Conservation (phyloP, 1,139 yeast genomes). For the Yamadazyma triangularis region DNA sequence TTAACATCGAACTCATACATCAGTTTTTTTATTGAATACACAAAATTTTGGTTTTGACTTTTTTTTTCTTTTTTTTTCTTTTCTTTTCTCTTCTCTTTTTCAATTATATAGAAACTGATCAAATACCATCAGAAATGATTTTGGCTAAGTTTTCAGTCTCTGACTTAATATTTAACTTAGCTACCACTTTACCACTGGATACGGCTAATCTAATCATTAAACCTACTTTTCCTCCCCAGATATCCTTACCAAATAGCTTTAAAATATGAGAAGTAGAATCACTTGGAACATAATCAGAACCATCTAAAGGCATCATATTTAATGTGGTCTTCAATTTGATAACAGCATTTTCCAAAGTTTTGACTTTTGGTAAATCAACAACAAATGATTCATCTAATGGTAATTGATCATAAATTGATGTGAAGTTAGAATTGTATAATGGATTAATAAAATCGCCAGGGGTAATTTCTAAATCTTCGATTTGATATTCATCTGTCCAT, state of each 20-base stretch:
- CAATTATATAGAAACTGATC: no score
- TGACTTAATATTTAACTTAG: conserved; percentile 70
- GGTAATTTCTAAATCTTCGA: conserved; percentile 70
- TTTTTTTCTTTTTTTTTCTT: no score
- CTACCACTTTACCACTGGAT: conserved; percentile 65
- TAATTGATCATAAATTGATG: conserved; percentile 70
- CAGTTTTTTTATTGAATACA: no score
- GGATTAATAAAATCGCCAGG: conserved; percentile 86
- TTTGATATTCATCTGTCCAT: conserved; percentile 88
- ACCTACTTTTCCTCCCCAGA: conserved; percentile 70
- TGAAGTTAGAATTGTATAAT: conserved; percentile 73
- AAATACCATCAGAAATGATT: conserved; percentile 41
- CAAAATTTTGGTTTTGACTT: no score
- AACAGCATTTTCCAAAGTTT: conserved; percentile 34
- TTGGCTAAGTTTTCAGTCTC: conserved; percentile 50
- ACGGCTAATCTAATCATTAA: conserved; percentile 68
- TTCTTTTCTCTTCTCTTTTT: no score
- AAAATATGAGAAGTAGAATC: conserved; percentile 65
- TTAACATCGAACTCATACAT: no score
- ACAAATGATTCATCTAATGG: conserved; percentile 32
- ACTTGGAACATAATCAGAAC: conserved; percentile 61
- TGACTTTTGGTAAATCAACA: conserved; percentile 32
- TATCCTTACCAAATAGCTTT: conserved; percentile 80
- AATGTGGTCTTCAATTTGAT: conserved; percentile 53
- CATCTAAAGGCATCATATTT: conserved; percentile 78